Percentiles rank a stretch among this genome's conserved stretches.
Conservation (phyloP, 495 filamentous ascomycete species). For the Xylaria sp. region DNA sequence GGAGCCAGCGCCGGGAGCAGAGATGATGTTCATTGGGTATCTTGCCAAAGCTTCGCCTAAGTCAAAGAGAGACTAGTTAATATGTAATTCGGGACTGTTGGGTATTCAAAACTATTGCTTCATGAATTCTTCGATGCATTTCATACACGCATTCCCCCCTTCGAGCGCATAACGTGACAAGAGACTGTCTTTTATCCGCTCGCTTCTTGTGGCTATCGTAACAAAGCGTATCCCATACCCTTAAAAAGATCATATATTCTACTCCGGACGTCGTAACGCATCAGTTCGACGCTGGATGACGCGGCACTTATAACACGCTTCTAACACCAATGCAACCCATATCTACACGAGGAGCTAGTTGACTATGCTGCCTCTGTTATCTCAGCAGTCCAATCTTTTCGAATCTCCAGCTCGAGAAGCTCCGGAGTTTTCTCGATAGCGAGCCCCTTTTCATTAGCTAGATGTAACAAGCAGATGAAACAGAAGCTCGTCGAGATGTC, state of each 20-base stretch:
- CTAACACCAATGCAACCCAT: background rate
- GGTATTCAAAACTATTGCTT: background rate
- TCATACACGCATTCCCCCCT: background rate
- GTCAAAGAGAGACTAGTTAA: background rate
- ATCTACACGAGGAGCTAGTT: background rate
- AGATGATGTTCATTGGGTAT: background rate
- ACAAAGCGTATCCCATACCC: constrained; percentile 23
- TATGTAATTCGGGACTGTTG: background rate
- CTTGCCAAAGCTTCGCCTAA: background rate
- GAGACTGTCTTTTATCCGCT: background rate
- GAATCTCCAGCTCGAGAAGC: constrained; percentile 63
- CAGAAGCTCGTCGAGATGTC: constrained; percentile 98
- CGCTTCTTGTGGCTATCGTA: background rate
- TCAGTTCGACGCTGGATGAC: background rate
- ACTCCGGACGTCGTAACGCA: background rate
- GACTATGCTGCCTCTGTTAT: constrained; percentile 41
- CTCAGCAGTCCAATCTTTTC: constrained; percentile 63
- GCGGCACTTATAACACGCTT: background rate
- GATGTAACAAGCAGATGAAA: constrained; percentile 94
- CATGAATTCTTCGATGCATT: background rate
- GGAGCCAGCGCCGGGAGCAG: background rate
- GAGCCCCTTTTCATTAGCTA: constrained; percentile 97
- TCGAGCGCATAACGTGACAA: background rate
- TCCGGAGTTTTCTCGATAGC: constrained; percentile 66
- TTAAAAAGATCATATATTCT: background rate